Conservation (phyloP, 1,284 basidiomycete genomes). For the Puccinia horiana region DNA sequence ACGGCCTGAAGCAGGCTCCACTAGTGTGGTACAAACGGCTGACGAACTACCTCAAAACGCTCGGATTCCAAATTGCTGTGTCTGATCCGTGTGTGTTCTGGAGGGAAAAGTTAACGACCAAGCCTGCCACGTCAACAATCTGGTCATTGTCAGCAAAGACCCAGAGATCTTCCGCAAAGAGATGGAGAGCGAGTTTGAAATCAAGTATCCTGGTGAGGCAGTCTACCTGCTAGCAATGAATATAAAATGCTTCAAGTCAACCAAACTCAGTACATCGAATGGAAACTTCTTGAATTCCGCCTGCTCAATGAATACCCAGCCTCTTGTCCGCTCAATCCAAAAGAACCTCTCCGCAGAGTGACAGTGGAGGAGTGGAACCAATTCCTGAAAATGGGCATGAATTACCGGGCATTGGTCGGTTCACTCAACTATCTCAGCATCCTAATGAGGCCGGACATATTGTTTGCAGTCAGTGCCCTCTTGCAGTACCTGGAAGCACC, state of each 20-base stretch:
- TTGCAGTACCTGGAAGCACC: background rate
- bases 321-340: no score
- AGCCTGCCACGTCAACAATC: background rate
- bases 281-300: no score
- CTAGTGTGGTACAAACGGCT: background rate
- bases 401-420: no score
- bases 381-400: no score
- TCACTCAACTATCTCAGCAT: no score
- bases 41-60: background rate
- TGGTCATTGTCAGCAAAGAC: background rate
- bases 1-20: slow-evolving; percentile 7
- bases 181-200: slow-evolving; percentile 1
- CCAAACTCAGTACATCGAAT: no score
- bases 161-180: background rate
- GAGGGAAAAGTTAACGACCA: background rate
- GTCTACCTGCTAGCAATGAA: background rate
- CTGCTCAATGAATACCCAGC: no score
- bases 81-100: slow-evolving; percentile 17
- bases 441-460: background rate
- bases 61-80: background rate
- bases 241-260: no score
- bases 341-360: no score
- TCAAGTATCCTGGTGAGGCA: background rate
- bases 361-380: no score
- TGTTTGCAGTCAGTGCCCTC: background rate